phyloP scores from a whole-genome alignment of 257 asterid genomes.

The Scutellaria baicalensis region DNA sequence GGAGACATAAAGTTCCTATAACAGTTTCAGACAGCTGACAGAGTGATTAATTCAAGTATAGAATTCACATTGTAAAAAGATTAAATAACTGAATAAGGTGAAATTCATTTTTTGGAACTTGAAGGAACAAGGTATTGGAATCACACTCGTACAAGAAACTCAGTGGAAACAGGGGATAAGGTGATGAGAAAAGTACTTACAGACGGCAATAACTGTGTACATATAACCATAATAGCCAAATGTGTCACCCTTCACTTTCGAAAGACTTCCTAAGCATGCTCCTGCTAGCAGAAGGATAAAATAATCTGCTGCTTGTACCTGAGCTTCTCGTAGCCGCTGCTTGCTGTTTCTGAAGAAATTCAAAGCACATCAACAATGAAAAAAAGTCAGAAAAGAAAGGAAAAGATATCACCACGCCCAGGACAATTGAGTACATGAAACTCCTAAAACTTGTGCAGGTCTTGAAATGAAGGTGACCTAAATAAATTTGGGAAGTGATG shows the following conservation, averaged over 20 bases:
- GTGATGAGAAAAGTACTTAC: slow-evolving; percentile 45
- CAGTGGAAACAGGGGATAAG: neutral
- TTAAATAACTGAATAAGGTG: neutral
- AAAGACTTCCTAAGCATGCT: slow-evolving; percentile 91
- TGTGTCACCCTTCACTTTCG: slow-evolving; percentile 81
- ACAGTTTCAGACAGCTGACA: neutral
- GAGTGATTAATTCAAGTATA: neutral
- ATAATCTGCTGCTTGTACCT: slow-evolving; percentile 87
- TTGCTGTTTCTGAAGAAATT: slow-evolving; percentile 52
- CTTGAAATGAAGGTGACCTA: neutral
- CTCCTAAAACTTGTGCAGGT: neutral
- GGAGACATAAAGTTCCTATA: neutral
- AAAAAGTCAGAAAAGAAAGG: slow-evolving; percentile 4
- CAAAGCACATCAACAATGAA: slow-evolving; percentile 1
- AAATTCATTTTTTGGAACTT: neutral
- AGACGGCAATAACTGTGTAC: slow-evolving; percentile 88
- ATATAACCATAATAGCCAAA: slow-evolving; percentile 79
- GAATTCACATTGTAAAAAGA: neutral
- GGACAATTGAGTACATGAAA: neutral
- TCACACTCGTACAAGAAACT: neutral
- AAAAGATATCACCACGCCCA: neutral
- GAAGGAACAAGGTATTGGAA: neutral
- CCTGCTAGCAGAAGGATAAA: slow-evolving; percentile 92
- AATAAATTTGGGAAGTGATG: neutral
- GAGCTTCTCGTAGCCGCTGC: slow-evolving; percentile 93